Base-by-base conservation (phyloP, 2,329 filamentous ascomycete genomes). In the Juglanconis juglandina region DNA sequence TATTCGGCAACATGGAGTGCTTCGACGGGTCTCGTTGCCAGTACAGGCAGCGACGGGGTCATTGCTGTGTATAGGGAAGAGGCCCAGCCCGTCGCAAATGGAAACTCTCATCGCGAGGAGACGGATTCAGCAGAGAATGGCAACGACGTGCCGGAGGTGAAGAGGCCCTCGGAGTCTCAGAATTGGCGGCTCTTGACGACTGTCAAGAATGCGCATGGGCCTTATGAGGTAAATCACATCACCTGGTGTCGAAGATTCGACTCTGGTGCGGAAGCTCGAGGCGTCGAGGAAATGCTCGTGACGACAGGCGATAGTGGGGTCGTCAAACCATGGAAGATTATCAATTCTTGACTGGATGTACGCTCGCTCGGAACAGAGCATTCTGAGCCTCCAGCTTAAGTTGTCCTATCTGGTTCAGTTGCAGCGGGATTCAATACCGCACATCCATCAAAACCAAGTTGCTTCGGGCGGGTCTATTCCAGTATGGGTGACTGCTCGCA, bases 221-320 rank as follows among this genome's bases (percentile, higher is more conserved):
- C 96, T 2, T 97, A 94, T 70, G 95, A 99, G 75, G 83, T 98
- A 65, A 99, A 99, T 69, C 92, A 97, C 73, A 83, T 95, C 53
- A 87, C 85, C 2, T 99, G 95, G 95, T 92, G 92, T 66, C 85
- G 82, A 67, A 82, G 93, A 60, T 89, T 86, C 60, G 92, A 96
- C 71, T 80, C 81, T 53, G 87, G 78, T 1, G 75, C 75, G 1
- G 81, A 81, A 70, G 79, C 76, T 64, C 80, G 74, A 57, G 79
- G 81, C 3, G 73, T 79, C 32, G 91, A 96, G 68, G 94, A 98
- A 76, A 89, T 97, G 72, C 79, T 99, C 51, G 79, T 98, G 24
- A 95, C 90, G 14, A 96, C 93, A 0, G 95, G 94, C 0, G 95
- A 99, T 72, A 93, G 98, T 75, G 95, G 95, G 0, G 81, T 89